Base-by-base conservation (phyloP, 2,329 filamentous ascomycete genomes). In the Cordyceps fumosorosea region DNA sequence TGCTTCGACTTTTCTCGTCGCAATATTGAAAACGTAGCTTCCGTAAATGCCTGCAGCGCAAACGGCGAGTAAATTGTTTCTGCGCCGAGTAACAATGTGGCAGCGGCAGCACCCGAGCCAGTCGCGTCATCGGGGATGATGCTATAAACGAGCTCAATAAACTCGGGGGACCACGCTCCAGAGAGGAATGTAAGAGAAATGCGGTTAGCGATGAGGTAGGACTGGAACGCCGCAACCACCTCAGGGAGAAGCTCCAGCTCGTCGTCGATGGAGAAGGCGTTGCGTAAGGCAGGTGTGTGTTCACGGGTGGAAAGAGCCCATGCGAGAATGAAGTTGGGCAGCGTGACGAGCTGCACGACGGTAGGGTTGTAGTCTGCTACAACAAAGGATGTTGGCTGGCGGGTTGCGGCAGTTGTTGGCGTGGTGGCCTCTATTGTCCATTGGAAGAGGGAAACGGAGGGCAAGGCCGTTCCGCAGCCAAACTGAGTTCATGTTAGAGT, bases 21-120 rank as follows among this genome's bases (percentile, higher is more conserved):
- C 51, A 92, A 75, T 18, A 90, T 75, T 4, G 76, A 76, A 48
- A 88, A 80, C 14, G 92, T 77, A 5, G 86, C 86, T 45, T 88
- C 83, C 0, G 87, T 84, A 70, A 93, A 95, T 0, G 85, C 81
- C 42, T 78, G 76, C 24, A 92, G 80, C 0, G 89, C 87, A 62
- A 86, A 85, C 0, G 89, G 89, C 2, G 87, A 91, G 74, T 95
- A 95, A 51, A 95, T 93, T 0, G 90, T 95, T 74, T 95, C 90
- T 0, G 89, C 89, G 0, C 87, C 90, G 1, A 95, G 76, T 5
- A 93, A 76, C 2, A 89, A 74, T 16, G 80, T 81, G 48, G 62
- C 56, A 6, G 67, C 22, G 1, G 66, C 48, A 7, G 57, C 48
- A 34, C 12, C 11, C 2, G 48, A 44, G 57, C 44, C 12, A 45